Conservation (phyloP, 148 eudicot genomes). For the Dysphania ambrosioides region DNA sequence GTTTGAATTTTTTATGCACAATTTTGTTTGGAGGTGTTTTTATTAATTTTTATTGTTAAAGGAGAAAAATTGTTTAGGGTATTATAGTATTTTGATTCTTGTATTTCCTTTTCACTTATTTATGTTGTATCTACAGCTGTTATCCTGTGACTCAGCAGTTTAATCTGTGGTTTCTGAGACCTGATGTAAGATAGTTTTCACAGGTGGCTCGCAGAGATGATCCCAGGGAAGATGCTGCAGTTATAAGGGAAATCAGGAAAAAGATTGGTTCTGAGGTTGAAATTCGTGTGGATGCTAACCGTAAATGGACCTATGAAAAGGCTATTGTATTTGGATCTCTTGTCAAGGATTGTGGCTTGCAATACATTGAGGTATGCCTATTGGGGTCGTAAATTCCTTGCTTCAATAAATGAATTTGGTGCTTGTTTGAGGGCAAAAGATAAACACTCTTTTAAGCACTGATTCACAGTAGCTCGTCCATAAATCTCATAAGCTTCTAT, state of each 20-base stretch:
- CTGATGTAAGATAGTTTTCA: not conserved
- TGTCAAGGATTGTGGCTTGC: slow-evolving; percentile 68
- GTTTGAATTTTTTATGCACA: not conserved
- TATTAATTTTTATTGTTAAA: not conserved
- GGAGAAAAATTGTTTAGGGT: too few species aligned
- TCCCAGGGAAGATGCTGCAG: slow-evolving; percentile 77
- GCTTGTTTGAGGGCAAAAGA: not conserved
- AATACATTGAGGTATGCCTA: slow-evolving; percentile 75
- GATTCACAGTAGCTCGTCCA: not conserved
- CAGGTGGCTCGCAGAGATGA: slow-evolving; percentile 87
- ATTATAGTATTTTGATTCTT: not conserved
- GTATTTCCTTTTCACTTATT: not conserved
- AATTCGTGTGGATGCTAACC: slow-evolving; percentile 93
- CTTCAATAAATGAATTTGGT: not conserved
- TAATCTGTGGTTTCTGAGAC: not conserved
- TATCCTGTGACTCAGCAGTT: not conserved
- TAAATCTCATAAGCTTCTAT: not conserved
- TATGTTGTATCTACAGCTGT: not conserved
- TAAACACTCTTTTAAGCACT: not conserved
- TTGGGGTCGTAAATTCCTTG: not conserved
- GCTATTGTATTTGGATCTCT: slow-evolving; percentile 64
- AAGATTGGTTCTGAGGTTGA: slow-evolving; percentile 57
- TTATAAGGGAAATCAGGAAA: slow-evolving; percentile 70
- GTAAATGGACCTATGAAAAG: slow-evolving; percentile 75
- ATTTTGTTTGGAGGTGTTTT: not conserved